These are phyloP conservation scores for Zygotorulaspora mrakii DNA, from an alignment of 1,139 yeast genomes.

Conservation along the genomic window DNA sequence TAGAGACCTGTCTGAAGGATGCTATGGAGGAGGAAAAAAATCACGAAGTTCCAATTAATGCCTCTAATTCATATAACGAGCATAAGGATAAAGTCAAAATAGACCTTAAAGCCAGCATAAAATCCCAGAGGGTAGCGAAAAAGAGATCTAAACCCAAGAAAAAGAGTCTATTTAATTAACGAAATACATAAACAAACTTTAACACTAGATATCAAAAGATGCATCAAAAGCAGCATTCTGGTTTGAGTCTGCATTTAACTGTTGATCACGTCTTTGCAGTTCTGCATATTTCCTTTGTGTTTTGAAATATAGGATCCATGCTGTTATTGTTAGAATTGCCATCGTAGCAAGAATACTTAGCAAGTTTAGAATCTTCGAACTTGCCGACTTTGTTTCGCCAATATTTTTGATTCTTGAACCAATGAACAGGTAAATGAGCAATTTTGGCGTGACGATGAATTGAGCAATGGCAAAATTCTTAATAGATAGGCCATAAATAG, in stretches of 20 bases:
- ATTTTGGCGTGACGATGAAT: constrained; percentile 72
- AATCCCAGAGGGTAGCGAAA: constrained; percentile 2
- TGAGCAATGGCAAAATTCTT: constrained; percentile 68
- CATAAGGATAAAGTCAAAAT: not conserved
- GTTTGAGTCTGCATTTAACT: constrained; percentile 7
- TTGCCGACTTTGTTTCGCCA: constrained; percentile 55
- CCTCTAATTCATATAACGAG: not conserved
- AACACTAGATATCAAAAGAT: constrained; percentile 9
- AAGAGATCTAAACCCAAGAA: constrained; percentile 16
- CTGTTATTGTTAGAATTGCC: constrained; percentile 55
- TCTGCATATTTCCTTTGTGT: constrained; percentile 40
- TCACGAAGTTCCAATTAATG: constrained; percentile 5
- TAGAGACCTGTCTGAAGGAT: constrained; percentile 33
- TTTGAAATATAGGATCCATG: constrained; percentile 66
- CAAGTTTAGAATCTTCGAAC: constrained; percentile 57
- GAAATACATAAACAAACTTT: not conserved
- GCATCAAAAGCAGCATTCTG: constrained; percentile 8
- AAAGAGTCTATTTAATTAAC: constrained; percentile 16
- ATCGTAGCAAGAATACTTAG: constrained; percentile 59
- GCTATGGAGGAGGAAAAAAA: constrained; percentile 1
- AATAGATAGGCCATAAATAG: constrained; percentile 69
- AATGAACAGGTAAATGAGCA: constrained; percentile 70
- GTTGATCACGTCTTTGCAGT: constrained; percentile 24
- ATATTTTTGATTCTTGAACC: constrained; percentile 73
- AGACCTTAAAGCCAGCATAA: constrained; percentile 6